Evolutionary conservation across 805 yeast genomes (phyloP), one percentile per base, ranked within the genome.

Genomic region (Saturnispora gosingensis): DNA sequence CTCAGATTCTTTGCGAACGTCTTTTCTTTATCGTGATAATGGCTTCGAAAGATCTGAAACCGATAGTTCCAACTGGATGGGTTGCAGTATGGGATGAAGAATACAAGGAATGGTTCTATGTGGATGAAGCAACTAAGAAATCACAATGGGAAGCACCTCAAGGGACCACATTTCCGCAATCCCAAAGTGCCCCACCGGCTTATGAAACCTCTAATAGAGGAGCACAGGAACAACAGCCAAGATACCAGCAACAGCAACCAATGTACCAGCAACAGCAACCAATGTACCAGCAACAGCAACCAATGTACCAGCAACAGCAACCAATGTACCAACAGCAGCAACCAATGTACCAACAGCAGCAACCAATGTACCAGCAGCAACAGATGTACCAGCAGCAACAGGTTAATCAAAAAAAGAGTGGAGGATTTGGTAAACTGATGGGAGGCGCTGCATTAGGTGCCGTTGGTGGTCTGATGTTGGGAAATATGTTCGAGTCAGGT

Each of bases 131-230:
- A n/a, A 78, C 87, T 15, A 83, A 85, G 54, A 72, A 79, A 58
- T 87, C 96, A 0, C 97, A 89, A 66, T 91, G 98, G 98, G 96
- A 87, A 49, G 80, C 82, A 13, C 97, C 97, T 15, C 53, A 55
- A 9, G 84, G 84, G 1, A 78, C 87, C 0, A 63, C 58, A 2
- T 76, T 77, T 63, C 66, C 69, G 9, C 50, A 56, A 3, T 59
- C 22, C 10, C 42, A 38, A 38, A 4, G 60, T 3, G 71, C 73
- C 1, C 82, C 83, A 15, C 58, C 63, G 13, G 42, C 42, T 18
- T 38, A 38, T 18, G 42, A n/a, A 18, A 16, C 42, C 13, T n/a
- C 42, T 10, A 13, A 13, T 38, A 18, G 42, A 18, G 25, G 15
- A 13, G 7, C 42, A 18, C 42, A 38, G 22, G 22, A 38, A 11